Evolutionary conservation across 2,329 filamentous ascomycete species (phyloP).

Genomic region (Fusarium neocosmosporiellum): DNA sequence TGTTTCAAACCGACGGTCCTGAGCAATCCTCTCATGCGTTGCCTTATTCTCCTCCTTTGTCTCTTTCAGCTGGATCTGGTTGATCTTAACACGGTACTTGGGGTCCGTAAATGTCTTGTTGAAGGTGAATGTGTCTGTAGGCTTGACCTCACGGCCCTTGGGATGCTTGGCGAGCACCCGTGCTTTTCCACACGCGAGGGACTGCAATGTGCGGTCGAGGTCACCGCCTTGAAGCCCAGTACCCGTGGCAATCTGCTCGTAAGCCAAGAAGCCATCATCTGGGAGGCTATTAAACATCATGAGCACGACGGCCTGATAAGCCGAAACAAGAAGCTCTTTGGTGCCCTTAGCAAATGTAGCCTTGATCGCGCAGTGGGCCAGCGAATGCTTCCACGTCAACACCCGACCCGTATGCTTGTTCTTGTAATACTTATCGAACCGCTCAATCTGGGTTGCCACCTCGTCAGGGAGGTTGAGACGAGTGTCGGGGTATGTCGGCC

Average conservation of each 20-base stretch:
- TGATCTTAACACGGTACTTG: constrained; percentile 96
- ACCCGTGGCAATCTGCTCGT: constrained; percentile 78
- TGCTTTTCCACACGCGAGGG: constrained; percentile 89
- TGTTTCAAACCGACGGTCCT: constrained; percentile 94
- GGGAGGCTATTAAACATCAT: constrained; percentile 84
- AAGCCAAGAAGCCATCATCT: constrained; percentile 73
- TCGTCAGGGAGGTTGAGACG: constrained; percentile 78
- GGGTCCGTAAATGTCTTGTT: constrained; percentile 81
- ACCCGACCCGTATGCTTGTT: constrained; percentile 89
- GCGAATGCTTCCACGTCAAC: constrained; percentile 89
- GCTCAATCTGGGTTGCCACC: constrained; percentile 79
- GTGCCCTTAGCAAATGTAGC: constrained; percentile 81
- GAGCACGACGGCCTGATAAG: constrained; percentile 91
- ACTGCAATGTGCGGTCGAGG: constrained; percentile 91
- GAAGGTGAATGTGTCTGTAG: constrained; percentile 85
- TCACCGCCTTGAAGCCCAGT: constrained; percentile 82
- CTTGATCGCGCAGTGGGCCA: constrained; percentile 90
- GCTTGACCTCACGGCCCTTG: constrained; percentile 81
- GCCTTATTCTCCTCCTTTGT: constrained; percentile 95
- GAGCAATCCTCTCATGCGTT: constrained; percentile 89
- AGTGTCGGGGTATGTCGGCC: constrained; percentile 88
- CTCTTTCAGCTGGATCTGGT: constrained; percentile 97
- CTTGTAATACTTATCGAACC: constrained; percentile 89
- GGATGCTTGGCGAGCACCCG: constrained; percentile 88
- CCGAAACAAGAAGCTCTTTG: constrained; percentile 91